A percentile compares a stretch with the other conserved stretches of the same genome.
Conservation (phyloP, 139 green algal genomes). For the Chlorella sp. region DNA sequence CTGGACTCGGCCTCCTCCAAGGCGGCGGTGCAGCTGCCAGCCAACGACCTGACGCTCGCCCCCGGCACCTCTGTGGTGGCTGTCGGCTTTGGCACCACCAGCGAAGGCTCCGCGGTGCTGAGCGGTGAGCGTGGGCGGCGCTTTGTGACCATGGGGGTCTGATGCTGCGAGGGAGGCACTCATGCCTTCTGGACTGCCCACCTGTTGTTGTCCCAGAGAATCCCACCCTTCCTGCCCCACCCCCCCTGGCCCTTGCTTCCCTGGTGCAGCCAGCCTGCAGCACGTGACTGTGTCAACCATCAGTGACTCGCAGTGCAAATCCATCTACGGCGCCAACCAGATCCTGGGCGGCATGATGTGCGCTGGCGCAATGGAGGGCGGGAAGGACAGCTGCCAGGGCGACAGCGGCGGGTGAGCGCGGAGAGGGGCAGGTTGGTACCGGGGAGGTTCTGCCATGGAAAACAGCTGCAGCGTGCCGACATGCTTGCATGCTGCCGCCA, state of each 20-base stretch:
- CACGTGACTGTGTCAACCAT: conserved; percentile 1
- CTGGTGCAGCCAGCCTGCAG: conserved; percentile 3
- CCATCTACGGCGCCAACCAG: background rate
- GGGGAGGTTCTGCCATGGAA: no score
- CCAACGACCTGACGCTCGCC: background rate
- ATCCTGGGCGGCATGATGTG: conserved; percentile 8
- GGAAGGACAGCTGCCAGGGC: conserved; percentile 36
- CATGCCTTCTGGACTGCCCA: no score
- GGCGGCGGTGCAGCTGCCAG: background rate
- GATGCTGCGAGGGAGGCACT: no score
- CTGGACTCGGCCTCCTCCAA: background rate
- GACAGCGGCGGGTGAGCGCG: conserved; percentile 4
- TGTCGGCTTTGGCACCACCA: conserved; percentile 7
- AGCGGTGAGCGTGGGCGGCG: background rate
- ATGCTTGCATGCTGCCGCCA: no score
- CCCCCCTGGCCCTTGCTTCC: background rate
- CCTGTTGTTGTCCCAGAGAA: no score
- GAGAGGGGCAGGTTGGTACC: no score
- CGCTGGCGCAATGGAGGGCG: conserved; percentile 17
- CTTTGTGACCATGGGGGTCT: no score
- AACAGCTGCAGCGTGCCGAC: no score
- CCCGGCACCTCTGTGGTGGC: background rate
- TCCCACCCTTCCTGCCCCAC: no score
- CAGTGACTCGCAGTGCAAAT: background rate
- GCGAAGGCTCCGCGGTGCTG: background rate